A percentile compares a stretch with the other conserved stretches of the same genome.
Evolutionary conservation across 2,329 filamentous ascomycete species (phyloP).

Genomic region (Cercospora sp.): DNA sequence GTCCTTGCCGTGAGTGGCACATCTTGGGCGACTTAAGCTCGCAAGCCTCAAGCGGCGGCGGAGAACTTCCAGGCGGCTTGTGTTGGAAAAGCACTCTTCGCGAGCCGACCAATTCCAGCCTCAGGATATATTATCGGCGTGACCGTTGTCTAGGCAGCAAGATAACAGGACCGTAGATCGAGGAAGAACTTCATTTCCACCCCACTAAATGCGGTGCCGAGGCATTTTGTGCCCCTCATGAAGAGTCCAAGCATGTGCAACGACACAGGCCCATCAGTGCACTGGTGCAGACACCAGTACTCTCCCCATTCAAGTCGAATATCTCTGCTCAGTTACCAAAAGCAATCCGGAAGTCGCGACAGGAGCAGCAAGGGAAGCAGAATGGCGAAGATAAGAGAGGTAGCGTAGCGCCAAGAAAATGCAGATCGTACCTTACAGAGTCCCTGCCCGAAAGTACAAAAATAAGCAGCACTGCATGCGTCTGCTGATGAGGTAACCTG

Average conservation of each 20-base stretch:
- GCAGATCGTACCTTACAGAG: background rate
- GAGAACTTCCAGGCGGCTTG: constrained; percentile 4
- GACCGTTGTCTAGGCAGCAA: constrained; percentile 9
- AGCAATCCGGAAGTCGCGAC: no score
- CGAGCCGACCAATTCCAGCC: constrained; percentile 12
- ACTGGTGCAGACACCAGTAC: background rate
- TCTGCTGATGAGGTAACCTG: background rate
- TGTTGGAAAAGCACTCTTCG: constrained; percentile 1
- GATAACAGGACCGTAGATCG: constrained; percentile 2
- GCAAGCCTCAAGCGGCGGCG: background rate
- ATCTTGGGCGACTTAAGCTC: constrained; percentile 1
- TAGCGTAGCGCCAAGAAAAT: background rate
- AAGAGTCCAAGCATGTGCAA: constrained; percentile 1
- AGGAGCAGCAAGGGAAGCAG: background rate
- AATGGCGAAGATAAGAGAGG: background rate
- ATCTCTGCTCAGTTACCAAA: background rate
- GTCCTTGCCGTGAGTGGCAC: constrained; percentile 6
- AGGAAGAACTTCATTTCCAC: background rate
- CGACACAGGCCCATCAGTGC: background rate
- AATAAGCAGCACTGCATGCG: background rate
- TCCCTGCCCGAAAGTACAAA: background rate
- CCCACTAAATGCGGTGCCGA: constrained; percentile 10
- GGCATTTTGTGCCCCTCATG: constrained; percentile 1
- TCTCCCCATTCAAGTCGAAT: background rate
- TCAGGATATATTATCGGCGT: background rate